These are phyloP conservation scores for Penicillium coprophilum DNA, from an alignment of 495 filamentous ascomycete genomes.

Conservation along the genomic window DNA sequence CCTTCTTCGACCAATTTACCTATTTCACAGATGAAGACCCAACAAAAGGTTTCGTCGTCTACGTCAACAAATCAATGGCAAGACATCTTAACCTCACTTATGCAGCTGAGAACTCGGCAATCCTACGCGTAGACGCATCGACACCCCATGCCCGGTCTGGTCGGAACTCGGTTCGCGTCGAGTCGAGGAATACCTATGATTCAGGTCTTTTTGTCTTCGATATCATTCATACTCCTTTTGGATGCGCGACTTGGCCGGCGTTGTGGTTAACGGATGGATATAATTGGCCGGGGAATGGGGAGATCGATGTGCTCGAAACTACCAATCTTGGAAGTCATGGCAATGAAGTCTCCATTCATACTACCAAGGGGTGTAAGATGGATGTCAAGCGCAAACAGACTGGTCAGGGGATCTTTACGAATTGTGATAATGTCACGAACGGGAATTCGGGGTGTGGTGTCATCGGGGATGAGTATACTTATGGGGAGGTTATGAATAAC, in stretches of 20 bases:
- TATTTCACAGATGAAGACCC: slow-evolving; percentile 56
- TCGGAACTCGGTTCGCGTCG: slow-evolving; percentile 55
- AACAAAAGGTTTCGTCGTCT: slow-evolving; percentile 53
- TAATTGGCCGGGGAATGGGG: slow-evolving; percentile 58
- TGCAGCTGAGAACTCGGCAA: slow-evolving; percentile 44
- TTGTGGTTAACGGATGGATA: slow-evolving; percentile 63
- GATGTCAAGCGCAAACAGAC: slow-evolving; percentile 45
- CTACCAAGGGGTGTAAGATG: slow-evolving; percentile 46
- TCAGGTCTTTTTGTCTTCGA: slow-evolving; percentile 57
- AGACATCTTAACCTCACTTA: slow-evolving; percentile 51
- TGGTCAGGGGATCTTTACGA: slow-evolving; percentile 27
- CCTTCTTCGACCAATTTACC: slow-evolving; percentile 54
- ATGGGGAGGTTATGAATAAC: slow-evolving; percentile 43
- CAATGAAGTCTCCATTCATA: slow-evolving; percentile 48
- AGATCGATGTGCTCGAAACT: slow-evolving; percentile 52
- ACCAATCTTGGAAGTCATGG: slow-evolving; percentile 47
- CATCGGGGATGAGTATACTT: slow-evolving; percentile 33
- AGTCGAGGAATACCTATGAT: slow-evolving; percentile 51
- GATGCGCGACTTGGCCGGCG: slow-evolving; percentile 57
- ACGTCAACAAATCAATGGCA: slow-evolving; percentile 30
- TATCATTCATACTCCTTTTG: slow-evolving; percentile 49
- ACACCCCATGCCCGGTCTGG: slow-evolving; percentile 44
- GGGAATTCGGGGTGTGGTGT: slow-evolving; percentile 50
- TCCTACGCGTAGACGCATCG: slow-evolving; percentile 53
- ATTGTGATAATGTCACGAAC: slow-evolving; percentile 39